phyloP scores from a whole-genome alignment of 192 early-diverging fungal species.

The Mortierella hygrophila region DNA sequence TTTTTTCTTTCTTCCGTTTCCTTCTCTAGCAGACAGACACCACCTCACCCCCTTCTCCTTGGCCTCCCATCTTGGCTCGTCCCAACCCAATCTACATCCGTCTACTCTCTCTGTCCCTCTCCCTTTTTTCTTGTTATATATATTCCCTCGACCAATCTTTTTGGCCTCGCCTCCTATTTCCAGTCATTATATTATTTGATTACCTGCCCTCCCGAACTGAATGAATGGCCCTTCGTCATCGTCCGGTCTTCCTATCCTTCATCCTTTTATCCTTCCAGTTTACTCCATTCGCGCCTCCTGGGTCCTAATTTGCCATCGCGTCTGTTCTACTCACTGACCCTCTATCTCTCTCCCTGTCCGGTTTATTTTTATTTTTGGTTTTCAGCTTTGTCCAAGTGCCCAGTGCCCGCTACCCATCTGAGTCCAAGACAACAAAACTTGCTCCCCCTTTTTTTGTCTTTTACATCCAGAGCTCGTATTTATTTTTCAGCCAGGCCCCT shows the following conservation, averaged over 20 bases:
- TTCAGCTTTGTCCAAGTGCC: background rate
- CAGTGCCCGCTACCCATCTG: background rate
- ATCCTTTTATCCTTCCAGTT: background rate
- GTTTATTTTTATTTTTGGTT: conserved; percentile 2
- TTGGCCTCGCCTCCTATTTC: background rate
- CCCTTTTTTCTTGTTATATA: conserved; percentile 9
- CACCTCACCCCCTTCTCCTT: background rate
- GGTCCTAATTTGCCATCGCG: conserved; percentile 6
- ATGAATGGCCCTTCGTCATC: background rate
- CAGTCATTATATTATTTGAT: background rate
- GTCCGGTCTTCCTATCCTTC: background rate
- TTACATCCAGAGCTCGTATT: background rate
- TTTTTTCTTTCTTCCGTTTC: background rate
- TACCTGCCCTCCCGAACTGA: background rate
- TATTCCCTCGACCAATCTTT: background rate
- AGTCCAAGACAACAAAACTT: background rate
- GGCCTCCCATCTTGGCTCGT: conserved; percentile 2
- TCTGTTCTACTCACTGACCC: background rate
- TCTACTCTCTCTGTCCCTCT: background rate
- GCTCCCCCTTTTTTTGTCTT: background rate
- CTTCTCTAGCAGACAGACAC: background rate
- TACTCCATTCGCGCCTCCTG: conserved; percentile 1
- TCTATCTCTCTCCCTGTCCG: background rate
- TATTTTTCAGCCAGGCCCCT: background rate
- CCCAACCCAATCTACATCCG: background rate